Percentiles rank a stretch among this genome's conserved stretches.
Evolutionary conservation across 2,329 filamentous ascomycete species (phyloP).

Genomic region (Fusarium beomiforme): DNA sequence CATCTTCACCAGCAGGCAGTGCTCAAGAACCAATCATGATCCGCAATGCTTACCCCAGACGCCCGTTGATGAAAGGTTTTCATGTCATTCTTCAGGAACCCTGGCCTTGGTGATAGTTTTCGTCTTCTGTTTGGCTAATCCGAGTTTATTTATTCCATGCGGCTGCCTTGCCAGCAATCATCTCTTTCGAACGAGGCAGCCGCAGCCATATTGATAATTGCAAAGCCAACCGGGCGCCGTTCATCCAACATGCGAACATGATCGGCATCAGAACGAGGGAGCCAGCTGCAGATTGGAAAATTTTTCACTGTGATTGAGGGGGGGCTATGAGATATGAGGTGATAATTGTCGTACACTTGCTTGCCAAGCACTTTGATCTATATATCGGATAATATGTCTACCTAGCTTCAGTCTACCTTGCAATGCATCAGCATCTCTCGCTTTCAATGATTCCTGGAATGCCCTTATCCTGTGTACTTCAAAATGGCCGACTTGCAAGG

Average conservation of each 20-base stretch:
- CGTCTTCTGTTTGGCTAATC: conserved; percentile 3
- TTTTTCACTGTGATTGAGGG: conserved; percentile 7
- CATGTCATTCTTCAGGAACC: conserved; percentile 13
- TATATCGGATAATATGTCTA: conserved; percentile 6
- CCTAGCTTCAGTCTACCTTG: neutral
- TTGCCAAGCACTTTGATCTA: neutral
- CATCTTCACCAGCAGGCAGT: conserved; percentile 18
- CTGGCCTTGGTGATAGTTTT: neutral
- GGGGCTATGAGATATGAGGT: neutral
- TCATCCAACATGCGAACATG: conserved; percentile 5
- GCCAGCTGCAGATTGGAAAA: conserved; percentile 35
- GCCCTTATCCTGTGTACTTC: too few relatives aligned
- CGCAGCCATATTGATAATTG: conserved; percentile 2
- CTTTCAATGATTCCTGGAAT: neutral
- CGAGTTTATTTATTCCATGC: neutral
- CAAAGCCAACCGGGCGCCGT: conserved; percentile 3
- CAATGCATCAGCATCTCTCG: neutral
- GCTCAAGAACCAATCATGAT: conserved; percentile 26
- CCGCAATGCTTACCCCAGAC: conserved; percentile 28
- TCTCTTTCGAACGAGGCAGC: conserved; percentile 29
- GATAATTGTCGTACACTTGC: neutral
- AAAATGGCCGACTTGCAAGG: conserved; percentile 38
- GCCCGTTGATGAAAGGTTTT: conserved; percentile 32
- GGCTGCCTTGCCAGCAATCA: conserved; percentile 29
- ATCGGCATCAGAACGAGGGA: conserved; percentile 22